phyloP scores from a whole-genome alignment of 805 yeast species.

The Wilhelminamyces savonicus region DNA sequence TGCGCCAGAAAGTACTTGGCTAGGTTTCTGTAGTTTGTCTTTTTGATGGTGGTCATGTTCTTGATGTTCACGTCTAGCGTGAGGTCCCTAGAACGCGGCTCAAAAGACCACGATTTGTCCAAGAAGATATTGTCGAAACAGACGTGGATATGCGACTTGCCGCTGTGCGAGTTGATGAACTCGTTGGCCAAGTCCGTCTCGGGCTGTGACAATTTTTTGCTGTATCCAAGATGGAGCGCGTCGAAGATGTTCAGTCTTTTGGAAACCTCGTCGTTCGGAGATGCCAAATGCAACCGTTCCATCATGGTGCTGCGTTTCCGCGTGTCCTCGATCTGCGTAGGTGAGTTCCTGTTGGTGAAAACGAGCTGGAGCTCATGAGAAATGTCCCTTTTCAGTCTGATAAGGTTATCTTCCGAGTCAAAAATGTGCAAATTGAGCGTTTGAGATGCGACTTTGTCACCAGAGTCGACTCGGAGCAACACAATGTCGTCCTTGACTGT shows the following conservation, averaged over 20 bases:
- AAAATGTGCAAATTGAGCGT: constrained; percentile 28
- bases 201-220: too few relatives aligned
- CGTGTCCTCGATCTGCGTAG: constrained; percentile 9
- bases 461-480: constrained; percentile 24
- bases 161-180: constrained; percentile 13
- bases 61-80: constrained; percentile 29
- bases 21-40: constrained; percentile 29
- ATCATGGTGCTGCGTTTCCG: not conserved
- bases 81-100: constrained; percentile 25
- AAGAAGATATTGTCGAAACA: constrained; percentile 38
- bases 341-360: constrained; percentile 32
- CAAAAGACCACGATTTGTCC: constrained; percentile 39
- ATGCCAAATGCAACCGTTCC: too few relatives aligned
- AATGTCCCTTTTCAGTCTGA: constrained; percentile 26
- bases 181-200: constrained; percentile 7
- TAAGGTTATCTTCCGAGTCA: constrained; percentile 29
- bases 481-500: constrained; percentile 33
- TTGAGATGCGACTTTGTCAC: constrained; percentile 28
- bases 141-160: constrained; percentile 25
- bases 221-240: constrained; percentile 2
- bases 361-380: constrained; percentile 25
- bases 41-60: constrained; percentile 25
- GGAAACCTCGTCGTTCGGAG: not conserved
- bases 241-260: constrained; percentile 5
- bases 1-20: constrained; percentile 27